phyloP scores from a whole-genome alignment of 306 rosid species.

The Bauhinia variegata region DNA sequence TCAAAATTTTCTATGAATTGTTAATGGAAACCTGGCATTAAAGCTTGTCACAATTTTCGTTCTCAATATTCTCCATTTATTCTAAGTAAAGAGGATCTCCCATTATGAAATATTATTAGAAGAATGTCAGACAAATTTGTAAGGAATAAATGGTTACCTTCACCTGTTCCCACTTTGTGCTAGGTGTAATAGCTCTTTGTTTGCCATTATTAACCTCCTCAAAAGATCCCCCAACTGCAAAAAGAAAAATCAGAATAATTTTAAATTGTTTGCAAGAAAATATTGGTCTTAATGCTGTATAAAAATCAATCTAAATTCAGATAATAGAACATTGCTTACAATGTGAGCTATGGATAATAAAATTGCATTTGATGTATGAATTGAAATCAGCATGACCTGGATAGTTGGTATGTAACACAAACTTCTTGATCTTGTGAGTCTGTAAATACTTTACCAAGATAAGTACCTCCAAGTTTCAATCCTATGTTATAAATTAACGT shows the following conservation, averaged over 20 bases:
- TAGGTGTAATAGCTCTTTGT: slow-evolving; percentile 63
- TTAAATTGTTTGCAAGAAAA: slow-evolving; percentile 25
- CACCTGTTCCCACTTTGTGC: slow-evolving; percentile 96
- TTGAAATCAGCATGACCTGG: slow-evolving; percentile 99
- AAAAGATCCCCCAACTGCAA: slow-evolving; percentile 67
- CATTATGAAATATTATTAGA: slow-evolving; percentile 5
- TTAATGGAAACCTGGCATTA: slow-evolving; percentile 14
- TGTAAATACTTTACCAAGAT: slow-evolving; percentile 47
- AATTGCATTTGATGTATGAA: slow-evolving; percentile 94
- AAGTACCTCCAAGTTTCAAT: slow-evolving; percentile 15
- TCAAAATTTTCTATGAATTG: background rate
- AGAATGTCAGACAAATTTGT: slow-evolving; percentile 20
- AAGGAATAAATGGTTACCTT: slow-evolving; percentile 56
- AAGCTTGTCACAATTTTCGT: slow-evolving; percentile 17
- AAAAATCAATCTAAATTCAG: slow-evolving; percentile 27
- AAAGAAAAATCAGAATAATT: slow-evolving; percentile 29
- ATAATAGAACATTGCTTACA: slow-evolving; percentile 46
- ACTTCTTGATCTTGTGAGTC: slow-evolving; percentile 97
- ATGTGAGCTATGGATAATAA: slow-evolving; percentile 70
- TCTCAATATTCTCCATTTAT: slow-evolving; percentile 13
- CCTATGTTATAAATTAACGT: background rate
- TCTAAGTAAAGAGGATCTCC: slow-evolving; percentile 12
- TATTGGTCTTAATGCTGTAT: slow-evolving; percentile 5
- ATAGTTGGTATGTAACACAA: slow-evolving; percentile 91
- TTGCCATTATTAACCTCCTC: slow-evolving; percentile 61